phyloP scores from a whole-genome alignment of 2,329 filamentous ascomycete species.

The Diaporthe sp. region DNA sequence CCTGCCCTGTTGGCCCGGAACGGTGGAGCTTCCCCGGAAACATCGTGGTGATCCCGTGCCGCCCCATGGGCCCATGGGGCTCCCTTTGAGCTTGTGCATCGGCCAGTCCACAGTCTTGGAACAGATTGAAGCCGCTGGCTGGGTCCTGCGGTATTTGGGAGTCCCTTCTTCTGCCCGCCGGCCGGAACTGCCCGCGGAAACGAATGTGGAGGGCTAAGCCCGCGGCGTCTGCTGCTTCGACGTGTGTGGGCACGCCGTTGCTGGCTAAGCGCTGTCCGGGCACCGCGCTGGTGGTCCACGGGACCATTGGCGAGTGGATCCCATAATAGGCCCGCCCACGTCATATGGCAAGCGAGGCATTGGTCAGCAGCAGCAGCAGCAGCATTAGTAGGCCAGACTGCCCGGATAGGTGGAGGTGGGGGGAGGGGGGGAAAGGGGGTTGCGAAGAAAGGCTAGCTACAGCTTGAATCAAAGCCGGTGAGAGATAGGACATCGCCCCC shows the following conservation, averaged over 20 bases:
- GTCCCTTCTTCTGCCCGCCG: too few species aligned
- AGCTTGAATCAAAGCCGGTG: background rate
- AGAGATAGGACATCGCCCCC: background rate
- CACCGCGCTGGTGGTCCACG: background rate
- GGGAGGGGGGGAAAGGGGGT: background rate
- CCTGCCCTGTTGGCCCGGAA: slow-evolving; percentile 5
- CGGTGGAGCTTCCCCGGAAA: slow-evolving; percentile 7
- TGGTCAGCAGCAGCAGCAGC: background rate
- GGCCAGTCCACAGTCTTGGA: background rate
- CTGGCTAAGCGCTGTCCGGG: too few species aligned
- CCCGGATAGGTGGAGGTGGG: background rate
- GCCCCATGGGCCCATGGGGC: background rate
- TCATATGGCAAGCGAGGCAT: background rate
- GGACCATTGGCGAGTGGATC: too few species aligned
- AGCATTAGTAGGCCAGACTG: background rate
- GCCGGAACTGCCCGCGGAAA: slow-evolving; percentile 1
- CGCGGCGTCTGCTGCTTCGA: background rate
- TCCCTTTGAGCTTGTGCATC: background rate
- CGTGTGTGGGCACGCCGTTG: background rate
- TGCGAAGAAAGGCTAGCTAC: too few species aligned
- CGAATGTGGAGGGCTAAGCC: background rate
- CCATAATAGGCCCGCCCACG: too few species aligned
- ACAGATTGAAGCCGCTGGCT: background rate
- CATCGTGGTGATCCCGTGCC: background rate
- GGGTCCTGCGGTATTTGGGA: background rate